A percentile compares a stretch with the other conserved stretches of the same genome.
phyloP scores from a whole-genome alignment of 129 eudicot genomes.

The Dittrichia graveolens region DNA sequence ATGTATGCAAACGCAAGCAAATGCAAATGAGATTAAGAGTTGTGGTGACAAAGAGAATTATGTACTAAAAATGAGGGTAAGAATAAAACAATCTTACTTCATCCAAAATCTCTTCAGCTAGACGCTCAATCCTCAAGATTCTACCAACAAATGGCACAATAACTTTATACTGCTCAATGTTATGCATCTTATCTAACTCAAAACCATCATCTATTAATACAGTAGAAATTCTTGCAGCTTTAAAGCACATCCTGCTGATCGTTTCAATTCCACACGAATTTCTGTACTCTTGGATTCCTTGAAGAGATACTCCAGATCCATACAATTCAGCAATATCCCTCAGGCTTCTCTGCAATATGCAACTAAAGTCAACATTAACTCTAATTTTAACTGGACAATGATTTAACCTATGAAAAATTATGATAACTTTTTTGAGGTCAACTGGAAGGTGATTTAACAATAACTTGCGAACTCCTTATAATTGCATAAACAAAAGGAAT shows the following conservation, averaged over 20 bases:
- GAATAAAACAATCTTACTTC: constrained; percentile 43
- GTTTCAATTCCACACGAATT: constrained; percentile 53
- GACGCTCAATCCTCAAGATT: constrained; percentile 80
- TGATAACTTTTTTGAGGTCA: not conserved
- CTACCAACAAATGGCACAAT: constrained; percentile 77
- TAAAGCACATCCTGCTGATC: constrained; percentile 63
- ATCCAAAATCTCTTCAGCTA: constrained; percentile 82
- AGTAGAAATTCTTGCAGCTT: constrained; percentile 76
- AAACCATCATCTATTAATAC: constrained; percentile 91
- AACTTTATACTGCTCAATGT: constrained; percentile 54
- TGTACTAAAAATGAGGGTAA: not conserved
- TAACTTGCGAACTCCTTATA: not conserved
- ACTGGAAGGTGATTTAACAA: not conserved
- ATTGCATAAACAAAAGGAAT: too few relatives aligned
- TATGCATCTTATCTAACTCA: constrained; percentile 59
- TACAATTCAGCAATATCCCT: constrained; percentile 83
- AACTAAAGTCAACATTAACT: not conserved
- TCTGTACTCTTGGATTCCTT: constrained; percentile 71
- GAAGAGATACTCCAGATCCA: constrained; percentile 61
- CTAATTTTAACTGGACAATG: constrained; percentile 11
- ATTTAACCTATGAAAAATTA: not conserved
- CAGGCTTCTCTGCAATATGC: constrained; percentile 69
- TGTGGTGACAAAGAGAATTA: not conserved
- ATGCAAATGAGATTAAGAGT: not conserved
- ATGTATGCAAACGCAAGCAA: not conserved